These are phyloP conservation scores for Starmerella khaoyaiensis DNA, from an alignment of 805 yeast species.

Conservation along the genomic window DNA sequence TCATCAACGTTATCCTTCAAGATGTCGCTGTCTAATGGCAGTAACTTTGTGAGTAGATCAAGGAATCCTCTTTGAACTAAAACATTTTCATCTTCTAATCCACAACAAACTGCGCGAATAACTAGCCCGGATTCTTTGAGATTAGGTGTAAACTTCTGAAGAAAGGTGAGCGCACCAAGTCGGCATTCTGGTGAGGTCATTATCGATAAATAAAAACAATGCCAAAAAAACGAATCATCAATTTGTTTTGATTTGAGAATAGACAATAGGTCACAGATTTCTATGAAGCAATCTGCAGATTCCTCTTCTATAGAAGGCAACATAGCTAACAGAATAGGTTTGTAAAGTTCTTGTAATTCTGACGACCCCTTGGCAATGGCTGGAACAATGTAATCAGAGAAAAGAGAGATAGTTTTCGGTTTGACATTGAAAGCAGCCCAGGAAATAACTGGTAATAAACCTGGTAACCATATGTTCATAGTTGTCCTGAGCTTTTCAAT, in stretches of 20 bases:
- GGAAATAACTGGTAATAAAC: constrained; percentile 76
- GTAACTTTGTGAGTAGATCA: constrained; percentile 56
- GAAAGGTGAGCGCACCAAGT: constrained; percentile 73
- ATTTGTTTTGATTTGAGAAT: constrained; percentile 41
- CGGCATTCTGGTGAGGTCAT: constrained; percentile 69
- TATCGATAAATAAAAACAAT: constrained; percentile 57
- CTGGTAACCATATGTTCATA: constrained; percentile 78
- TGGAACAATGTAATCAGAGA: constrained; percentile 40
- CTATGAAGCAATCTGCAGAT: constrained; percentile 64
- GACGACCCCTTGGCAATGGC: constrained; percentile 31
- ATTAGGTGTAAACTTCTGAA: constrained; percentile 26
- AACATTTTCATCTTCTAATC: constrained; percentile 52
- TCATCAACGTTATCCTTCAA: constrained; percentile 36
- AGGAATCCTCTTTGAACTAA: constrained; percentile 80
- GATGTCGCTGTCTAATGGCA: constrained; percentile 48
- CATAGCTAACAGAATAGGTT: constrained; percentile 60
- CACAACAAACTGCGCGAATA: constrained; percentile 57
- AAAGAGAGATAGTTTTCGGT: constrained; percentile 56
- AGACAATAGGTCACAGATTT: constrained; percentile 48
- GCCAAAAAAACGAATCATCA: constrained; percentile 79
- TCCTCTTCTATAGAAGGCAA: constrained; percentile 90
- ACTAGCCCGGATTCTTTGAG: constrained; percentile 73
- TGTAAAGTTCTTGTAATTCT: constrained; percentile 41
- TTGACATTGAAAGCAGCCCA: constrained; percentile 82
- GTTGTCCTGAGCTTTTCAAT: constrained; percentile 40